phyloP scores from a whole-genome alignment of 2,329 filamentous ascomycete genomes.

The Karstenula rhodostoma region DNA sequence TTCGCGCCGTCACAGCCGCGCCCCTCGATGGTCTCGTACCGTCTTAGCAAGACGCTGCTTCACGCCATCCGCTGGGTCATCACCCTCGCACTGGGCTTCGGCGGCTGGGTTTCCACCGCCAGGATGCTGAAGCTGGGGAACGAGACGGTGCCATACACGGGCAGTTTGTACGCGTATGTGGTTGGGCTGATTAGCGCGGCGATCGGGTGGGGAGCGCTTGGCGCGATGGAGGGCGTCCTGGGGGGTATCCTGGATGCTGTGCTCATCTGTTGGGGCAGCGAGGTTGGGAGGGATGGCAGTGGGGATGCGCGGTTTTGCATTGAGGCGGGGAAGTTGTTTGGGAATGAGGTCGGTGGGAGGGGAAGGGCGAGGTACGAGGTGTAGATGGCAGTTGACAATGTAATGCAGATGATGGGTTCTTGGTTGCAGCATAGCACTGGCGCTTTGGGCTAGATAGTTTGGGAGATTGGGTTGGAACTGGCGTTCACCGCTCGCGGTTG shows the following conservation, averaged over 20 bases:
- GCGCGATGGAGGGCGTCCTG: conserved; percentile 87
- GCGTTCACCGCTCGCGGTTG: not conserved
- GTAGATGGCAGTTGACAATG: conserved; percentile 14
- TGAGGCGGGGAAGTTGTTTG: conserved; percentile 89
- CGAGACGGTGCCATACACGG: conserved; percentile 62
- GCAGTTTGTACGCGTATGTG: conserved; percentile 92
- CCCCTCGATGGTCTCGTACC: conserved; percentile 78
- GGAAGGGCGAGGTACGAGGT: conserved; percentile 39
- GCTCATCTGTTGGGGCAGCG: conserved; percentile 93
- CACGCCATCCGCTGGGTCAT: conserved; percentile 92
- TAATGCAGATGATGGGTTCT: not conserved
- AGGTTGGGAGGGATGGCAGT: conserved; percentile 64
- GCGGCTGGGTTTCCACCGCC: conserved; percentile 95
- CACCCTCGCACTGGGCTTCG: conserved; percentile 87
- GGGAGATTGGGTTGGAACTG: not conserved
- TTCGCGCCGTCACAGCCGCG: conserved; percentile 51
- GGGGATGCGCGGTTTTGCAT: conserved; percentile 83
- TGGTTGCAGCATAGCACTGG: conserved; percentile 4
- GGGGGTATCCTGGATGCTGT: conserved; percentile 88
- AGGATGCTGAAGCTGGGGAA: conserved; percentile 72
- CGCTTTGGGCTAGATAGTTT: conserved; percentile 1
- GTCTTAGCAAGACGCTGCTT: conserved; percentile 87
- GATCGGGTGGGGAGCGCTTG: conserved; percentile 93
- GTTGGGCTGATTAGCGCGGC: conserved; percentile 91
- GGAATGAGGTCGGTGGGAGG: conserved; percentile 55